Conservation (phyloP, 106 monocot genomes). For the Dendrobium officinale region DNA sequence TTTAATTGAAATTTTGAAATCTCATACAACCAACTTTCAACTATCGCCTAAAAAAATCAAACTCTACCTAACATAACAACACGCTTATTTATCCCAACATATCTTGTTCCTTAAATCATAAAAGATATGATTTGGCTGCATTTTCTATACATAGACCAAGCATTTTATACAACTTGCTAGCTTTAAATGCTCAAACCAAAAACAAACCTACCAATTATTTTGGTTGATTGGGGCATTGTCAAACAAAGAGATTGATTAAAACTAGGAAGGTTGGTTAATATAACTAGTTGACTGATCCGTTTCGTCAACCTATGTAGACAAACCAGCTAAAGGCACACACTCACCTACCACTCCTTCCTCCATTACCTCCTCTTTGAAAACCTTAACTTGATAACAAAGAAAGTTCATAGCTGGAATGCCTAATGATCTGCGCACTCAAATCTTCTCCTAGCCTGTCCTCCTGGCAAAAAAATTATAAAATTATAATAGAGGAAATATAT, state of each 20-base stretch:
- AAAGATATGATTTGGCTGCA: neutral
- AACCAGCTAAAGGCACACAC: neutral
- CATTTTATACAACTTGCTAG: neutral
- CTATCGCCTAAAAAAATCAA: neutral
- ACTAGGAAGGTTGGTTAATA: neutral
- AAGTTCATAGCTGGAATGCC: neutral
- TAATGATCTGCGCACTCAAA: no score
- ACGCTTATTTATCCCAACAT: neutral
- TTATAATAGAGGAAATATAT: no score
- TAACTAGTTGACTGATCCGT: neutral
- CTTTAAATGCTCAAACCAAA: neutral
- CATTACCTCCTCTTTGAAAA: neutral
- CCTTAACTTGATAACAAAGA: neutral
- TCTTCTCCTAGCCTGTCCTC: no score
- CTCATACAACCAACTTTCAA: neutral
- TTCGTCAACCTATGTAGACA: neutral
- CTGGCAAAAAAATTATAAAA: no score
- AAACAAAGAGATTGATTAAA: neutral
- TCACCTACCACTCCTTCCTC: neutral
- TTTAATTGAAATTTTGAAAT: neutral
- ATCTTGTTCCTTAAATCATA: neutral
- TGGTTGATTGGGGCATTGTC: neutral
- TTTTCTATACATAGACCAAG: neutral
- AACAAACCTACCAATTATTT: neutral
- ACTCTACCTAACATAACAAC: neutral